A percentile compares a stretch with the other conserved stretches of the same genome.
These are phyloP conservation scores for Senecio squalidus DNA, from an alignment of 140 eudicot species.

Conservation along the genomic window DNA sequence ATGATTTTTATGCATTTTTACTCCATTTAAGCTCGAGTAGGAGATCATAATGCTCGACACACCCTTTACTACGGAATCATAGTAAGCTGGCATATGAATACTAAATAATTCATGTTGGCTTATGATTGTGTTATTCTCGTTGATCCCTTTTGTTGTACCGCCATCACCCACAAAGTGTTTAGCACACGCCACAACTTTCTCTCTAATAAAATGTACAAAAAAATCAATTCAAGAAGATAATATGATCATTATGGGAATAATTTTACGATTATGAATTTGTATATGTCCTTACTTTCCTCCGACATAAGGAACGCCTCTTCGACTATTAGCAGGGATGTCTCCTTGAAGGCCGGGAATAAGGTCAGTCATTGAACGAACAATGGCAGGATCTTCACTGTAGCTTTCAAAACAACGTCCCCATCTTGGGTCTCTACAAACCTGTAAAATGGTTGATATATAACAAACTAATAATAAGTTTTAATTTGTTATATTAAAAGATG, in stretches of 20 bases:
- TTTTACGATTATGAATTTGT: background rate
- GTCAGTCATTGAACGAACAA: constrained; percentile 57
- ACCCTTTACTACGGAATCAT: constrained; percentile 54
- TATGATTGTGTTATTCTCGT: constrained; percentile 53
- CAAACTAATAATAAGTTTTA: background rate
- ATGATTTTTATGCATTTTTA: constrained; percentile 57
- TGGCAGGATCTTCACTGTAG: constrained; percentile 56
- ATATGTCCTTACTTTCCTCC: constrained; percentile 46
- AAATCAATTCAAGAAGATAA: too few species aligned
- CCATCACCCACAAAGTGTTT: constrained; percentile 78
- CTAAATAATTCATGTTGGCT: constrained; percentile 38
- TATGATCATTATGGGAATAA: too few species aligned
- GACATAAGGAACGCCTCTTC: constrained; percentile 58
- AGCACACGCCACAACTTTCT: constrained; percentile 59
- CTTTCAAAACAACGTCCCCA: constrained; percentile 79
- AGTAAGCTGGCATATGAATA: constrained; percentile 80
- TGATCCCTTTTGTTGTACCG: constrained; percentile 61
- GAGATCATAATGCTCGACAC: constrained; percentile 72
- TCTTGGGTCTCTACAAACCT: constrained; percentile 75
- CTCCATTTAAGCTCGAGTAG: constrained; percentile 64
- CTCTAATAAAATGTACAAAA: constrained; percentile 23
- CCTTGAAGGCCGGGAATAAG: constrained; percentile 65
- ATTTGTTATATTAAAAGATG: too few species aligned
- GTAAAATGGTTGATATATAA: constrained; percentile 2
- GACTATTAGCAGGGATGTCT: constrained; percentile 37